Percentiles rank a stretch among this genome's conserved stretches.
These are phyloP conservation scores for Vigna mungo DNA, from an alignment of 306 rosid genomes.

Conservation along the genomic window DNA sequence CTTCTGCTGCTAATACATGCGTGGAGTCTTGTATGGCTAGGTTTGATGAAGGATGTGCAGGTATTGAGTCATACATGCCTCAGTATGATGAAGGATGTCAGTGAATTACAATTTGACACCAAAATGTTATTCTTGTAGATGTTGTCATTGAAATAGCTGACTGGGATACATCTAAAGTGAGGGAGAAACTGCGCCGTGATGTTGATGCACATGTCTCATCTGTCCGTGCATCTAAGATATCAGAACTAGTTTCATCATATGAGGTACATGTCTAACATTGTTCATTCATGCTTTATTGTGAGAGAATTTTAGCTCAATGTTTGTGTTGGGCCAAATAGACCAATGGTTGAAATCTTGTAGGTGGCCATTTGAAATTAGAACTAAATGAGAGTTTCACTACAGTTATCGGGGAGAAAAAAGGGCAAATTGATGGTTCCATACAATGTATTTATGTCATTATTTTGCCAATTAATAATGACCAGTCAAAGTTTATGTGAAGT, in stretches of 20 bases:
- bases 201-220: constrained; percentile 73
- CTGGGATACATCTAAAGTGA: constrained; percentile 83
- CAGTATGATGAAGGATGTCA: constrained; percentile 77
- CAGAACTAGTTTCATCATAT: constrained; percentile 66
- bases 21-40: constrained; percentile 53
- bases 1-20: constrained; percentile 65
- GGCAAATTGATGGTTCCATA: constrained; percentile 19
- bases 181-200: constrained; percentile 85
- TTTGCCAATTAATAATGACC: constrained; percentile 3
- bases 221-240: constrained; percentile 69
- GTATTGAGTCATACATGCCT: constrained; percentile 61
- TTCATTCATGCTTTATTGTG: constrained; percentile 22
- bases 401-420: background rate
- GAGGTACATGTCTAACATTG: constrained; percentile 58
- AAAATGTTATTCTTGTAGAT: constrained; percentile 61
- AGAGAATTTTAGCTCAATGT: background rate
- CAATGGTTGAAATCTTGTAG: background rate
- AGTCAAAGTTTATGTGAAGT: constrained; percentile 27
- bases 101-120: constrained; percentile 35
- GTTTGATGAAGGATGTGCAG: constrained; percentile 81
- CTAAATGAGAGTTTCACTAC: constrained; percentile 4
- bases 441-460: constrained; percentile 5
- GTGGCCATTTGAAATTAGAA: constrained; percentile 12
- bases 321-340: constrained; percentile 11
- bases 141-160: constrained; percentile 70